Percentiles rank a stretch among this genome's conserved stretches.
Evolutionary conservation across 495 filamentous ascomycete species (phyloP).

Genomic region (Penicillium paxilli): DNA sequence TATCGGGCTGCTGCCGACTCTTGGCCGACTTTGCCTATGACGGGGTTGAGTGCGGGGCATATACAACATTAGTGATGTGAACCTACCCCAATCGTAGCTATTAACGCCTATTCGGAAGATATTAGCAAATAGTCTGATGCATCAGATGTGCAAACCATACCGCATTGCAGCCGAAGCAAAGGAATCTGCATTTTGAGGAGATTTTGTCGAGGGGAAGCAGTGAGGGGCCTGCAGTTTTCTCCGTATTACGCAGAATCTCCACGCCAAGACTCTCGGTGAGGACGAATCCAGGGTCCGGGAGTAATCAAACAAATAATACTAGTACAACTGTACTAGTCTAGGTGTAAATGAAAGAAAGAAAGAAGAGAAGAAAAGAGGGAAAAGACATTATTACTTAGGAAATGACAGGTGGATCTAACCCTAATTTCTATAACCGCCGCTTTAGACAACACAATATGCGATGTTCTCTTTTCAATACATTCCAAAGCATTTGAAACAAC

Average conservation of each 20-base stretch:
- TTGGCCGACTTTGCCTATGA: slow-evolving; percentile 68
- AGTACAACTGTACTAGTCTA: no score
- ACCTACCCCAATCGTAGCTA: slow-evolving; percentile 94
- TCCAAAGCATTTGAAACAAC: no score
- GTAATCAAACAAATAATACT: no score
- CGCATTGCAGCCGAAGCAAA: slow-evolving; percentile 88
- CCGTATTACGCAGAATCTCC: slow-evolving; percentile 26
- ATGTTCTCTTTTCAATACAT: no score
- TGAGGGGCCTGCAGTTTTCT: slow-evolving; percentile 13
- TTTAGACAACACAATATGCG: no score
- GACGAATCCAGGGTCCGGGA: slow-evolving; percentile 6
- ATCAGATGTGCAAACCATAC: slow-evolving; percentile 47
- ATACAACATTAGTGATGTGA: slow-evolving; percentile 7
- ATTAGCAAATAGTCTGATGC: slow-evolving; percentile 3
- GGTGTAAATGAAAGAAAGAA: no score
- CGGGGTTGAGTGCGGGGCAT: slow-evolving; percentile 28
- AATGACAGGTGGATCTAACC: no score
- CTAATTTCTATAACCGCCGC: no score
- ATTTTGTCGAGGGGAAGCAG: slow-evolving; percentile 6
- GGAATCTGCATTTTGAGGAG: slow-evolving; percentile 70
- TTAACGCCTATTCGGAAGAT: slow-evolving; percentile 65
- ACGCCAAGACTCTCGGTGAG: slow-evolving; percentile 28
- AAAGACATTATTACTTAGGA: no score
- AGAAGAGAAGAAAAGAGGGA: no score
- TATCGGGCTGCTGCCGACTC: slow-evolving; percentile 74